A percentile compares a stretch with the other conserved stretches of the same genome.
Evolutionary conservation across 1,284 basidiomycete species (phyloP).

Genomic region (Fistulina hepatica): DNA sequence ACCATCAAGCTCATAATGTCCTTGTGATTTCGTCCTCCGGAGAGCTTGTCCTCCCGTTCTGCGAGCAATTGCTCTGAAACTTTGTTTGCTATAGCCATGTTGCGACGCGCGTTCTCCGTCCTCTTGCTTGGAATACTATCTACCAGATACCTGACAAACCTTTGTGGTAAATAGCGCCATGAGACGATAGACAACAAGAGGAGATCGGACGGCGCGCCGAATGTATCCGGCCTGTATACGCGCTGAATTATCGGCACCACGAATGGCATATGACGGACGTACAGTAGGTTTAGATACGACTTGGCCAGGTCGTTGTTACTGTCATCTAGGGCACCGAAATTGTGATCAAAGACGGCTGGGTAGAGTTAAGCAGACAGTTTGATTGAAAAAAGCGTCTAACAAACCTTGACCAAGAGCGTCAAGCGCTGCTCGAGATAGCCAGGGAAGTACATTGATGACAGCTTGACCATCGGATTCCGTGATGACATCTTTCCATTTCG

Average conservation of each 20-base stretch:
- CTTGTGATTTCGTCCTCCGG: conserved; percentile 14
- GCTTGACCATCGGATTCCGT: conserved; percentile 27
- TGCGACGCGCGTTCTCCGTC: conserved; percentile 11
- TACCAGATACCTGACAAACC: conserved; percentile 11
- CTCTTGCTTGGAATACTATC: conserved; percentile 11
- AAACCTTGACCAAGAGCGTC: conserved; percentile 17
- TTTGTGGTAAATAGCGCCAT: conserved; percentile 14
- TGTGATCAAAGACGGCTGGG: conserved; percentile 17
- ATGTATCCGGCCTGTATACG: conserved; percentile 14
- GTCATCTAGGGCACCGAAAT: conserved; percentile 16
- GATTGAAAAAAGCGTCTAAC: neutral
- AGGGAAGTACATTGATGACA: conserved; percentile 31
- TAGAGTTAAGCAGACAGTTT: neutral
- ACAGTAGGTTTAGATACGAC: conserved; percentile 14
- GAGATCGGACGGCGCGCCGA: conserved; percentile 22
- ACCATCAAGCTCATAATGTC: conserved; percentile 22
- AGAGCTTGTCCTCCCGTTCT: conserved; percentile 13
- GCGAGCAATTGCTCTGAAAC: conserved; percentile 15
- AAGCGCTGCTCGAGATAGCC: conserved; percentile 27
- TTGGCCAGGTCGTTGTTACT: conserved; percentile 12
- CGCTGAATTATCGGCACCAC: conserved; percentile 23
- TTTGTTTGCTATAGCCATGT: conserved; percentile 12
- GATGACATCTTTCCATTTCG: conserved; percentile 34
- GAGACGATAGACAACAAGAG: conserved; percentile 32
- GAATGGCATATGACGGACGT: neutral